Conservation (phyloP, 495 filamentous ascomycete genomes). For the Trichoderma asperelloides region DNA sequence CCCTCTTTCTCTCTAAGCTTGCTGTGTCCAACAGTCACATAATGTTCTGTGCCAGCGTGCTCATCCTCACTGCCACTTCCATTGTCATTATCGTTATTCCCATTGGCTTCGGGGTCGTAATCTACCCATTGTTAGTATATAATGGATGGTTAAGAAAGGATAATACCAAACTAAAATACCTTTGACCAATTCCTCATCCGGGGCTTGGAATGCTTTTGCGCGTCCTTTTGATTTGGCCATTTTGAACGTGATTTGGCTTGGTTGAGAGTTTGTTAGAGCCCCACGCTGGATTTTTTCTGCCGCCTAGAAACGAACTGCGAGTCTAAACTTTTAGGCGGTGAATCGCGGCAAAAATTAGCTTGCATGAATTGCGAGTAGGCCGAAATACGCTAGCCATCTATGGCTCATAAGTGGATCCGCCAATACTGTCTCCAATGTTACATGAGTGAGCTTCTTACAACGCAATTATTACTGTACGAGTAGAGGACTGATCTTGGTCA, state of each 20-base stretch:
- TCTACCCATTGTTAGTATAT: slow-evolving; percentile 41
- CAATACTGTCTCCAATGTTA: no score
- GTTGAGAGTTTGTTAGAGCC: slow-evolving; percentile 11
- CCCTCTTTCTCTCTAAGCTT: slow-evolving; percentile 68
- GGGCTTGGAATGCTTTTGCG: slow-evolving; percentile 30
- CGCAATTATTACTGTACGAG: no score
- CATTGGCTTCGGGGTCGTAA: slow-evolving; percentile 78
- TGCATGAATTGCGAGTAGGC: background rate
- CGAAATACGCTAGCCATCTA: background rate
- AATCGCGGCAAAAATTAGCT: slow-evolving; percentile 26
- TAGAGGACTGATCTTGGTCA: background rate
- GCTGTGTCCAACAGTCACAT: slow-evolving; percentile 77
- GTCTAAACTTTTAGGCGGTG: slow-evolving; percentile 41
- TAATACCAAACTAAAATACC: slow-evolving; percentile 19
- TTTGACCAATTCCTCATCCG: slow-evolving; percentile 30
- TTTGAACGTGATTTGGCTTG: slow-evolving; percentile 3
- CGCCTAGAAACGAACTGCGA: background rate
- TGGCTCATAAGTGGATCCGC: background rate
- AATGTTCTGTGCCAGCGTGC: slow-evolving; percentile 66
- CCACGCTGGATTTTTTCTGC: slow-evolving; percentile 21
- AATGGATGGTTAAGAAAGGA: background rate
- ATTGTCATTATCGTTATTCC: slow-evolving; percentile 39
- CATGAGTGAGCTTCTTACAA: no score
- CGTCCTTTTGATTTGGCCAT: slow-evolving; percentile 29
- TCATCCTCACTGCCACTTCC: slow-evolving; percentile 48